Evolutionary conservation across 2,329 filamentous ascomycete species (phyloP).

Genomic region (Sordariomycetes sp.): DNA sequence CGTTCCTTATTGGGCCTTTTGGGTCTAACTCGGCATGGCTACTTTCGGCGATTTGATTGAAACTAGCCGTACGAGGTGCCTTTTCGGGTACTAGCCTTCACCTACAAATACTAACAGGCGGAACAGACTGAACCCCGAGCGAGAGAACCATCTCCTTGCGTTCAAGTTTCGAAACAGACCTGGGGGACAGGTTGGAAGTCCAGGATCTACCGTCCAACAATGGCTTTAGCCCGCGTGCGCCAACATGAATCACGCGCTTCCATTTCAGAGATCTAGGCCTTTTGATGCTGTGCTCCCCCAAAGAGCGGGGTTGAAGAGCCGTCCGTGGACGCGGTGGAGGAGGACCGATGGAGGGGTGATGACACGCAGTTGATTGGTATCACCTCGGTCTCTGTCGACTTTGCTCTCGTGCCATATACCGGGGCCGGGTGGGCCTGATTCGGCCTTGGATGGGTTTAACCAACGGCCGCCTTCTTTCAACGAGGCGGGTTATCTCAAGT

Average conservation of each 20-base stretch:
- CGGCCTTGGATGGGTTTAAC: too few relatives aligned
- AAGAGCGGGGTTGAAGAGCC: not conserved
- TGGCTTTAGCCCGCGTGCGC: not conserved
- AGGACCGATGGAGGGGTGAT: not conserved
- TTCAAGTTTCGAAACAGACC: not conserved
- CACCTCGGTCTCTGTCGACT: not conserved
- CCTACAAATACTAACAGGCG: too few relatives aligned
- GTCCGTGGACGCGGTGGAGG: not conserved
- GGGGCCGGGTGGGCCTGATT: too few relatives aligned
- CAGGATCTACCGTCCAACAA: not conserved
- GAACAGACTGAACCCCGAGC: not conserved
- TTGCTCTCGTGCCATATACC: too few relatives aligned
- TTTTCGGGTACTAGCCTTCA: too few relatives aligned
- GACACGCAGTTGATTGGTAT: not conserved
- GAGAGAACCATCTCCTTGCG: not conserved
- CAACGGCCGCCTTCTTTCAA: too few relatives aligned
- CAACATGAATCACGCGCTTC: not conserved
- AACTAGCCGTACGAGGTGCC: not conserved
- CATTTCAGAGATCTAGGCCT: not conserved
- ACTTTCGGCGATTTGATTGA: not conserved
- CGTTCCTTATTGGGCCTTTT: not conserved
- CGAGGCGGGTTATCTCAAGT: too few relatives aligned
- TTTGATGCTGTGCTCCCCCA: not conserved
- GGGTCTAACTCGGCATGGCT: not conserved
- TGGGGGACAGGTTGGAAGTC: not conserved